These are phyloP conservation scores for Paraphoma chrysanthemicola DNA, from an alignment of 2,329 filamentous ascomycete species.

Conservation along the genomic window DNA sequence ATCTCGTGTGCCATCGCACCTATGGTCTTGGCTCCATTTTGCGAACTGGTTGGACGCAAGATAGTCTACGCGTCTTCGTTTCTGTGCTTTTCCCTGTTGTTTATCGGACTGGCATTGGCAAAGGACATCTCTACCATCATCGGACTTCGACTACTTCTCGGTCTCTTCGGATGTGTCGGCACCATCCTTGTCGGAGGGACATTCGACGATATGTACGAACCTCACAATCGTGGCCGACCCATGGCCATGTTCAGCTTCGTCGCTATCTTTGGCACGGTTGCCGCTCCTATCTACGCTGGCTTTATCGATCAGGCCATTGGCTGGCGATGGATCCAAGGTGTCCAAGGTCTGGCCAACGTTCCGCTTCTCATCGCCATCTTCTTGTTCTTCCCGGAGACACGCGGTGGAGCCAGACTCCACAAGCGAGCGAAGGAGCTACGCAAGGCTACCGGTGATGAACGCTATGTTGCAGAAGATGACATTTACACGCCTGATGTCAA, in stretches of 20 bases:
- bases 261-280: slow-evolving; percentile 55
- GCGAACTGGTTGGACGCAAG: slow-evolving; percentile 34
- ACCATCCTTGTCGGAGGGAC: slow-evolving; percentile 36
- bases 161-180: slow-evolving; percentile 36
- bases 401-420: slow-evolving; percentile 56
- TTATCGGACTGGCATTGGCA: slow-evolving; percentile 35
- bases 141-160: slow-evolving; percentile 33
- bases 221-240: slow-evolving; percentile 32
- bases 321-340: slow-evolving; percentile 62
- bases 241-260: slow-evolving; percentile 40
- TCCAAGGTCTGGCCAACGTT: slow-evolving; percentile 60
- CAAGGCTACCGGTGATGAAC: slow-evolving; percentile 56
- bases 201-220: slow-evolving; percentile 38
- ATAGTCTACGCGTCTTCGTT: slow-evolving; percentile 33
- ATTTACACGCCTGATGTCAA: slow-evolving; percentile 59
- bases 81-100: slow-evolving; percentile 34
- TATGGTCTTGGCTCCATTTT: slow-evolving; percentile 35
- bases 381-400: slow-evolving; percentile 52
- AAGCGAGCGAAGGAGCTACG: slow-evolving; percentile 59
- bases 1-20: slow-evolving; percentile 34
- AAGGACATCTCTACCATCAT: slow-evolving; percentile 33
- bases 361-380: slow-evolving; percentile 55
- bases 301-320: slow-evolving; percentile 62
- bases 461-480: slow-evolving; percentile 60
- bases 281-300: slow-evolving; percentile 61